Percentiles rank a stretch among this genome's conserved stretches.
phyloP scores from a whole-genome alignment of 2,329 filamentous ascomycete genomes.

The Xylaria sp. region DNA sequence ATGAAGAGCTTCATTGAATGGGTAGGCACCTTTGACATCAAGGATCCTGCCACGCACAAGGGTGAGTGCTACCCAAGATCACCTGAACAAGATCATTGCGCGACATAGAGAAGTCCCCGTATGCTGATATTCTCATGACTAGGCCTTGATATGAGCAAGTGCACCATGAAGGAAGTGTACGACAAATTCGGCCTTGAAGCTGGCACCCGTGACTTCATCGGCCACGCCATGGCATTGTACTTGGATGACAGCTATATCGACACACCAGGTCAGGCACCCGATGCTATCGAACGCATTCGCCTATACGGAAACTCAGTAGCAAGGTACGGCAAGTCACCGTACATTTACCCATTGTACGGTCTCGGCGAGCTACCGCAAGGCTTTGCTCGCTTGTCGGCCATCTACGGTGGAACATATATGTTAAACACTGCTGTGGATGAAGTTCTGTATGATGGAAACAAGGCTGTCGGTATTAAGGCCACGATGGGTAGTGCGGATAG shows the following conservation, averaged over 20 bases:
- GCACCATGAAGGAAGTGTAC: conserved; percentile 98
- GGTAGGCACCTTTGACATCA: conserved; percentile 86
- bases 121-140: conserved; percentile 23
- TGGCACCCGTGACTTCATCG: conserved; percentile 92
- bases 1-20: conserved; percentile 98
- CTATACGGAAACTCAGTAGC: conserved; percentile 98
- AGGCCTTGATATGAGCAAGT: conserved; percentile 83
- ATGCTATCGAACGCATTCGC: conserved; percentile 90
- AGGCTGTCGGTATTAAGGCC: conserved; percentile 95
- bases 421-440: conserved; percentile 96
- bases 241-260: conserved; percentile 88
- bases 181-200: conserved; percentile 96
- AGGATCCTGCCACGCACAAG: conserved; percentile 88
- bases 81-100: not conserved
- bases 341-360: conserved; percentile 99
- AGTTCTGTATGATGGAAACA: conserved; percentile 82
- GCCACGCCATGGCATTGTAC: conserved; percentile 98
- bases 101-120: not conserved
- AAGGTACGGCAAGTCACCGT: conserved; percentile 96
- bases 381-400: conserved; percentile 95
- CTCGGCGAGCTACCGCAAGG: conserved; percentile 97
- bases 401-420: conserved; percentile 99
- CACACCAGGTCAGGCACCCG: conserved; percentile 76
- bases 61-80: conserved; percentile 65
- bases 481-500: conserved; percentile 87